Evolutionary conservation across 805 yeast species (phyloP).

Genomic region (Starmerella apicola): DNA sequence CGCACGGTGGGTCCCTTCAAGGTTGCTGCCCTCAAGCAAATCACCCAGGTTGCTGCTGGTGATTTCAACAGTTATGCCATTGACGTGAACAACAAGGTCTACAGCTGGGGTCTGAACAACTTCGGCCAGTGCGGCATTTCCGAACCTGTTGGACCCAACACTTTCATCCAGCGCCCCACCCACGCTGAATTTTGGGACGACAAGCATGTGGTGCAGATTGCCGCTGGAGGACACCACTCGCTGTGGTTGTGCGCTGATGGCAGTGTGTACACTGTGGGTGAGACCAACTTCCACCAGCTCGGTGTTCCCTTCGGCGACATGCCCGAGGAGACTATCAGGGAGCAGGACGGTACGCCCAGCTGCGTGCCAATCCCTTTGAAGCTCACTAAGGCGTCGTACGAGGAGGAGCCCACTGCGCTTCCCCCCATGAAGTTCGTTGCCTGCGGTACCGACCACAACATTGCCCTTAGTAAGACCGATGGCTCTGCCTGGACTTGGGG

Average conservation of each 20-base stretch:
- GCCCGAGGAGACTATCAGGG: constrained; percentile 61
- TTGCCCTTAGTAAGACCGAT: constrained; percentile 62
- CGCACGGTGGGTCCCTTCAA: constrained; percentile 51
- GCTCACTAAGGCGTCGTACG: constrained; percentile 32
- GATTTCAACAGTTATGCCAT: constrained; percentile 95
- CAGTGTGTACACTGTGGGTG: constrained; percentile 72
- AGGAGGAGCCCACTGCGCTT: constrained; percentile 27
- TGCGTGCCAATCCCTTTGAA: constrained; percentile 78
- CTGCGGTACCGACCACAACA: constrained; percentile 84
- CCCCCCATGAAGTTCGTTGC: constrained; percentile 52
- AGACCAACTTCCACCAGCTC: constrained; percentile 84
- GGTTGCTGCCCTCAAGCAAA: constrained; percentile 68
- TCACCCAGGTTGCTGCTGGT: constrained; percentile 77
- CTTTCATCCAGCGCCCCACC: constrained; percentile 66
- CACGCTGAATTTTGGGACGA: constrained; percentile 51
- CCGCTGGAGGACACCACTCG: constrained; percentile 94
- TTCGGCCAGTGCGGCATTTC: constrained; percentile 90
- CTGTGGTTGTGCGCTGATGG: constrained; percentile 64
- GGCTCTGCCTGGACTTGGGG: constrained; percentile 96
- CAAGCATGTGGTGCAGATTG: constrained; percentile 42
- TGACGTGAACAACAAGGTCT: constrained; percentile 54
- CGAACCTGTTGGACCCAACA: constrained; percentile 44
- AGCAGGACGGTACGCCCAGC: constrained; percentile 58
- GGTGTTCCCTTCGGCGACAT: constrained; percentile 59
- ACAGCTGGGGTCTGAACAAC: constrained; percentile 93